Evolutionary conservation across 2,329 filamentous ascomycete species (phyloP).

Genomic region (Aspergillus sp.): DNA sequence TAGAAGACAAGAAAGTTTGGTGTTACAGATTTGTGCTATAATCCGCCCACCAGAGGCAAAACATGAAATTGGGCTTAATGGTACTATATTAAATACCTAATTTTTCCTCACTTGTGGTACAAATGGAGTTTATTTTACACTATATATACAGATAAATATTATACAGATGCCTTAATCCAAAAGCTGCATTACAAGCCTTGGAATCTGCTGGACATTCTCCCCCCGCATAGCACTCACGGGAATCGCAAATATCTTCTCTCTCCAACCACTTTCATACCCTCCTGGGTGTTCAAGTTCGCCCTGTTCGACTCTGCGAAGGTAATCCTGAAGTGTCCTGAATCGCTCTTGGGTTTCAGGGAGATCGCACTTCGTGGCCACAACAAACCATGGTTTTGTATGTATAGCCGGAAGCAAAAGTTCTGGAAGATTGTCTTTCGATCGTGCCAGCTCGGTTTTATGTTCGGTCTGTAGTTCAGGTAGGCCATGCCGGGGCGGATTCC

Average conservation of each 20-base stretch:
- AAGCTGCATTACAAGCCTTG: conserved; percentile 42
- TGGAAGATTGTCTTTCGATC: conserved; percentile 36
- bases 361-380: conserved; percentile 91
- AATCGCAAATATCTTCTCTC: conserved; percentile 60
- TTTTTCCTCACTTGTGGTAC: background rate
- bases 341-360: conserved; percentile 75
- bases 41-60: background rate
- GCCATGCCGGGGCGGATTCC: conserved; percentile 35
- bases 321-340: conserved; percentile 67
- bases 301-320: conserved; percentile 65
- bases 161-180: conserved; percentile 28
- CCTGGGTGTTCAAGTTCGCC: conserved; percentile 72
- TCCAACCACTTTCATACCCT: conserved; percentile 66
- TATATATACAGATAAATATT: background rate
- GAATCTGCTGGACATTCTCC: conserved; percentile 68
- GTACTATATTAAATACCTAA: background rate
- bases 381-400: conserved; percentile 94
- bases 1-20: background rate
- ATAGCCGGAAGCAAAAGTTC: conserved; percentile 65
- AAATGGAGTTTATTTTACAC: background rate
- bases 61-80: background rate
- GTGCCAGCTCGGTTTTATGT: conserved; percentile 3
- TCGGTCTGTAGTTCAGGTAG: conserved; percentile 23
- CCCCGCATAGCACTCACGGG: conserved; percentile 88
- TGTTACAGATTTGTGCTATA: background rate